These are phyloP conservation scores for Aspergillus intermedius DNA, from an alignment of 2,329 filamentous ascomycete genomes.

Conservation along the genomic window DNA sequence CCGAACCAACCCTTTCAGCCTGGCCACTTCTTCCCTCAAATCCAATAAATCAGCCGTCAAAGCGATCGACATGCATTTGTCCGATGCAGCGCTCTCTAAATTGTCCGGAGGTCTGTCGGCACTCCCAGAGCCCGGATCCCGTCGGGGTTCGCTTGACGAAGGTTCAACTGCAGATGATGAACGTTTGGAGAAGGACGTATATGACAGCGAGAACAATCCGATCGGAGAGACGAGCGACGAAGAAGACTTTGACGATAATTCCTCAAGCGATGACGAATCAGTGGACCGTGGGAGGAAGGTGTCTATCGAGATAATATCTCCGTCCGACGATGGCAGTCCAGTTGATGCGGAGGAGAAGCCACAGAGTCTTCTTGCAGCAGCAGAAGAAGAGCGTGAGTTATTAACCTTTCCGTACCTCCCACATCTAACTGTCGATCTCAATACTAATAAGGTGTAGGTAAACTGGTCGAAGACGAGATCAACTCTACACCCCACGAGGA, in stretches of 20 bases:
- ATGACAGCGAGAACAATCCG: slow-evolving; percentile 57
- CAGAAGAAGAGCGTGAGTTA: slow-evolving; percentile 68
- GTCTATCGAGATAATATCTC: slow-evolving; percentile 19
- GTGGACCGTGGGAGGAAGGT: slow-evolving; percentile 26
- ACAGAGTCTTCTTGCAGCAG: slow-evolving; percentile 62
- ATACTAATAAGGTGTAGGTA: slow-evolving; percentile 33
- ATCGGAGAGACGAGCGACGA: slow-evolving; percentile 65
- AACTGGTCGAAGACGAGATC: slow-evolving; percentile 50
- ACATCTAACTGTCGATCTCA: slow-evolving; percentile 5
- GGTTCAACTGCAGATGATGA: slow-evolving; percentile 43
- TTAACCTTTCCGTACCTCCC: slow-evolving; percentile 11
- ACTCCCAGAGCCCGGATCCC: slow-evolving; percentile 50
- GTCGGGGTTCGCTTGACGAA: slow-evolving; percentile 19
- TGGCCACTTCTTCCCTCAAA: slow-evolving; percentile 20
- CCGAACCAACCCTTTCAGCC: slow-evolving; percentile 45
- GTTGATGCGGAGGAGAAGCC: slow-evolving; percentile 37
- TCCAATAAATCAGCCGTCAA: slow-evolving; percentile 48
- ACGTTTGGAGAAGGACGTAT: slow-evolving; percentile 64
- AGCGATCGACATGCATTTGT: slow-evolving; percentile 62
- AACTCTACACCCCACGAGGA: slow-evolving; percentile 49
- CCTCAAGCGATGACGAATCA: slow-evolving; percentile 61
- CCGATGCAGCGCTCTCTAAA: slow-evolving; percentile 61
- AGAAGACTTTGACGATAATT: slow-evolving; percentile 25
- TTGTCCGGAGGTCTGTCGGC: slow-evolving; percentile 58
- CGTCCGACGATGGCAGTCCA: slow-evolving; percentile 18